Percentiles rank a stretch among this genome's conserved stretches.
phyloP scores from a whole-genome alignment of 164 flowering plant species.

The Nymphaea colorata region DNA sequence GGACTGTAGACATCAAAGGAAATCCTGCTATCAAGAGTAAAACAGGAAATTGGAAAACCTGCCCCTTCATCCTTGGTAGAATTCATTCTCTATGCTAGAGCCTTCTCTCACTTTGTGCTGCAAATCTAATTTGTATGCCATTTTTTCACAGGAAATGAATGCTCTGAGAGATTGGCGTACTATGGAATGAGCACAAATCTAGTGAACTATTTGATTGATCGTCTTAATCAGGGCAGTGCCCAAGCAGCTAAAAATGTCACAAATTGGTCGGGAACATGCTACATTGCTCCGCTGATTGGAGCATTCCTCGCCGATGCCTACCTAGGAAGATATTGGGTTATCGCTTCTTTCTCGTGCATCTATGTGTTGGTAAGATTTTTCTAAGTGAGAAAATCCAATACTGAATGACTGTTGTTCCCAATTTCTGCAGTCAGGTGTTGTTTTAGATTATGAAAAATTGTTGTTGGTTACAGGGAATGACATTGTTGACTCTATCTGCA shows the following conservation, averaged over 20 bases:
- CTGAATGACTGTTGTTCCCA: no score
- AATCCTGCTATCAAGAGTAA: conserved; percentile 24
- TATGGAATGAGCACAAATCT: conserved; percentile 32
- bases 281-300: conserved; percentile 27
- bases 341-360: conserved; percentile 23
- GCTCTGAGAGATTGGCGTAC: conserved; percentile 34
- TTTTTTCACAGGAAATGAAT: conserved; percentile 22
- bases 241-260: conserved; percentile 20
- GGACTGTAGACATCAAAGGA: conserved; percentile 18
- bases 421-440: no score
- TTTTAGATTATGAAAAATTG: background rate
- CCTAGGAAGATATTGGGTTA: conserved; percentile 28
- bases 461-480: conserved; percentile 22
- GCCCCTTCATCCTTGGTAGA: conserved; percentile 48
- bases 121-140: background rate
- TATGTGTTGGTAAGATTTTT: conserved; percentile 21
- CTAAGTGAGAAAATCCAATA: background rate
- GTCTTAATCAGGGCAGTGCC: conserved; percentile 14
- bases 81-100: background rate
- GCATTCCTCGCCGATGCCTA: conserved; percentile 35
- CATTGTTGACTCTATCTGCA: conserved; percentile 23
- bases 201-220: conserved; percentile 20
- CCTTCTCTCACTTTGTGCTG: background rate
- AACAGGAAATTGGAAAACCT: conserved; percentile 47
- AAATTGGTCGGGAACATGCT: conserved; percentile 34